These are phyloP conservation scores for Chrysanthemum lavandulifolium DNA, from an alignment of 129 eudicot genomes.

Conservation along the genomic window DNA sequence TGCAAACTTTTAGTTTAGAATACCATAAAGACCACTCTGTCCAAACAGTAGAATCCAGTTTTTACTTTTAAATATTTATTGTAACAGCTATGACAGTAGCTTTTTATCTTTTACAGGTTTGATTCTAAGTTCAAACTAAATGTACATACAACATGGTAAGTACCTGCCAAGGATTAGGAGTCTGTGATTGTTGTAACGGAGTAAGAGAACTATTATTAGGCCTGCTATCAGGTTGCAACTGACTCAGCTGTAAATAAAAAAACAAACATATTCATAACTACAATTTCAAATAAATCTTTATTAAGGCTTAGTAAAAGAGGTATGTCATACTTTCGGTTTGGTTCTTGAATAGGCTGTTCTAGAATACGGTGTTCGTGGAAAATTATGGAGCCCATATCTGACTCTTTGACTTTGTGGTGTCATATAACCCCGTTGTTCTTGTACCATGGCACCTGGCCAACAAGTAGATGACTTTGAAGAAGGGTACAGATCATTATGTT, in stretches of 20 bases:
- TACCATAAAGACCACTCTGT: background rate
- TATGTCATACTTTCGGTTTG: slow-evolving; percentile 47
- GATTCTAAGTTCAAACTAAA: background rate
- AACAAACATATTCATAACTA: slow-evolving; percentile 7
- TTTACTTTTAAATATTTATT: background rate
- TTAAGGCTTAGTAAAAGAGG: background rate
- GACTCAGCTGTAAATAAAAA: slow-evolving; percentile 40
- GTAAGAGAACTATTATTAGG: slow-evolving; percentile 30
- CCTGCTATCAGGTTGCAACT: slow-evolving; percentile 46
- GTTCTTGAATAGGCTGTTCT: slow-evolving; percentile 60
- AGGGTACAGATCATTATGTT: slow-evolving; percentile 39
- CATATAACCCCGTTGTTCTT: slow-evolving; percentile 55
- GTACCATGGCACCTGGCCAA: slow-evolving; percentile 87
- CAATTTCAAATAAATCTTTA: background rate
- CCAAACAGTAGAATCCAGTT: background rate
- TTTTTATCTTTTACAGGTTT: background rate
- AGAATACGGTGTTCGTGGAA: slow-evolving; percentile 87
- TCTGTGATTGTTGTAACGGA: slow-evolving; percentile 53
- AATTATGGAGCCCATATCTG: slow-evolving; percentile 50
- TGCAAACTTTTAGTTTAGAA: background rate
- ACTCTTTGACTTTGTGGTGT: slow-evolving; percentile 74
- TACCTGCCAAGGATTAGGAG: slow-evolving; percentile 66
- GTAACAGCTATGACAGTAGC: background rate
- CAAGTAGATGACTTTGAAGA: slow-evolving; percentile 64
- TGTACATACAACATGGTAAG: background rate